A percentile compares a stretch with the other conserved stretches of the same genome.
phyloP scores from a whole-genome alignment of 2,329 filamentous ascomycete species.

The Chaetomium sp. region DNA sequence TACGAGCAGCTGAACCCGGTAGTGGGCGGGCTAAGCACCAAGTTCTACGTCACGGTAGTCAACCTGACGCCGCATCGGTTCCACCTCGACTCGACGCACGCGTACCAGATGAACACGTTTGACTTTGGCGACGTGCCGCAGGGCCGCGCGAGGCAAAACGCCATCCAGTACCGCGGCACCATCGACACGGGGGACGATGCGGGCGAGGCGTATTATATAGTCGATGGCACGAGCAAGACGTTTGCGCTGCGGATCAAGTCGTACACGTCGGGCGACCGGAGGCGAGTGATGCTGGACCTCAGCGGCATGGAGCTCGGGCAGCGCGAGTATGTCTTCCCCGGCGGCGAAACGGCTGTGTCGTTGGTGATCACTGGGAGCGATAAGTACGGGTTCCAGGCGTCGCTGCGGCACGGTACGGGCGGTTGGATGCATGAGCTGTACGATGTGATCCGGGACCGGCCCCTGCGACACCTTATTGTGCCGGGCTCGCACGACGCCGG shows the following conservation, averaged over 20 bases:
- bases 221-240: conserved; percentile 27
- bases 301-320: conserved; percentile 30
- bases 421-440: conserved; percentile 31
- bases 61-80: conserved; percentile 31
- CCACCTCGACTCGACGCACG: conserved; percentile 24
- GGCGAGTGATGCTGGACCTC: conserved; percentile 26
- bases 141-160: conserved; percentile 28
- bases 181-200: conserved; percentile 20
- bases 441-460: conserved; percentile 31
- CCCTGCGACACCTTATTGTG: conserved; percentile 40
- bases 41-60: conserved; percentile 30
- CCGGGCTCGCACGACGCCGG: conserved; percentile 44
- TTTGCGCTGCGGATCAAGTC: conserved; percentile 29
- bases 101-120: conserved; percentile 29
- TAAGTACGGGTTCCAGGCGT: conserved; percentile 29
- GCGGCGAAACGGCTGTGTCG: conserved; percentile 27
- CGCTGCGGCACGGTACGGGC: conserved; percentile 24
- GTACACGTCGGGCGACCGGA: conserved; percentile 22
- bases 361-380: conserved; percentile 32
- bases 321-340: conserved; percentile 30
- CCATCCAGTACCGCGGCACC: conserved; percentile 24
- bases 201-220: conserved; percentile 29
- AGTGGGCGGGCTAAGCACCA: conserved; percentile 7
- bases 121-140: conserved; percentile 31
- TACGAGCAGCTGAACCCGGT: conserved; percentile 14